Base-by-base conservation (phyloP, 2,329 filamentous ascomycete species). In the Ophiostoma ulmi region DNA sequence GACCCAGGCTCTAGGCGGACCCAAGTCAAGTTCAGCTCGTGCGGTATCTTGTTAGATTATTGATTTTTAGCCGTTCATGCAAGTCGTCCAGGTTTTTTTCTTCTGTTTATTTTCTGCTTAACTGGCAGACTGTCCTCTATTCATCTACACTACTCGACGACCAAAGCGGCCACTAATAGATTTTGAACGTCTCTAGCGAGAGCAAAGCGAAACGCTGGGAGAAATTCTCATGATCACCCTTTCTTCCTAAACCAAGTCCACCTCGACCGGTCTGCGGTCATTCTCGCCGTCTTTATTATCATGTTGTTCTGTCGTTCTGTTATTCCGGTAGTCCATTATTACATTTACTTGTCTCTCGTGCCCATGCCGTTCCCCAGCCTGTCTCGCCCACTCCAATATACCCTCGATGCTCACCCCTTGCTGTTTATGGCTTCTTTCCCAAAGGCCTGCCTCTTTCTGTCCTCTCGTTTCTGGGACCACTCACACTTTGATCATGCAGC, bases 61-160 rank as follows among this genome's bases (percentile, higher is more conserved):
- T 58, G 52, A 22, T 58, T 58, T 58, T 55, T 58, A 58, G n/a
- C 52, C 22, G 52, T 58, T 58, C 22, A 58, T 58, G 52, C 52
- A 58, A 48, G 44, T 20, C 44, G 44, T 44, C 5, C 17, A 11
- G 6, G 48, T 58, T 58, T 55, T 20, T 55, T 58, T 58, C 13
- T 10, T 58, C 44, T 58, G n/a, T 58, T 58, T 13, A 26, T 58
- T 22, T 26, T 31, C 5, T 55, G 10, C n/a, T 58, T 58, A 1
- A 26, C 5, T 26, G 10, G 4, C 48, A 22, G 11, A 4, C 26
- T 26, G 10, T 26, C 52, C 8, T 5, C 22, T 58, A 26, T 14
- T 55, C 20, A 55, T 55, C n/a, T 55, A 58, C 22, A 13, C 52
- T 58, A 31, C 52, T 2, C 52, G 26, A 31, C 52, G 52, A 22